These are phyloP conservation scores for Penicillium pulvis DNA, from an alignment of 495 filamentous ascomycete genomes.

Conservation along the genomic window DNA sequence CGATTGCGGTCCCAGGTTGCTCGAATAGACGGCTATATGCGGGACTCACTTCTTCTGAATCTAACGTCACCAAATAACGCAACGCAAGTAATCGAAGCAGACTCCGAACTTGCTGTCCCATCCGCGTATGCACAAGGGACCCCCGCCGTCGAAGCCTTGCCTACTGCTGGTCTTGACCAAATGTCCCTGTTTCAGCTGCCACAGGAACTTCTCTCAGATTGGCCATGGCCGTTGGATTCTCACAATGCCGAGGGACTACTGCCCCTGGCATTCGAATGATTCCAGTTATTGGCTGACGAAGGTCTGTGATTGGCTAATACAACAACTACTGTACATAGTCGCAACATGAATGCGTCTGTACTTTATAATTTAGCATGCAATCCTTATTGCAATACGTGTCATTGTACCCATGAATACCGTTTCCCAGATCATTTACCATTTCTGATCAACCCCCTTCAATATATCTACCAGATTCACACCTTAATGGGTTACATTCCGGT, in stretches of 20 bases:
- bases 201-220: constrained; percentile 36
- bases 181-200: constrained; percentile 41
- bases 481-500: no score
- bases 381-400: neutral
- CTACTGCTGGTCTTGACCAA: constrained; percentile 12
- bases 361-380: neutral
- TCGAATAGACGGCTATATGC: constrained; percentile 52
- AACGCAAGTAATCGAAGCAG: constrained; percentile 10
- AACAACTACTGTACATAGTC: neutral
- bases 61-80: constrained; percentile 13
- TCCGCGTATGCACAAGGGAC: neutral
- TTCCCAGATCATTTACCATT: no score
- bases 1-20: constrained; percentile 46
- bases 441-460: no score
- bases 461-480: no score
- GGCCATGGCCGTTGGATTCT: constrained; percentile 44
- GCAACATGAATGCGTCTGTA: neutral
- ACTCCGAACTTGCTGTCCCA: constrained; percentile 18
- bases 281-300: neutral
- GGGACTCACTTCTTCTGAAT: constrained; percentile 28
- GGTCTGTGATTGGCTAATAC: neutral
- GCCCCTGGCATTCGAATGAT: constrained; percentile 26
- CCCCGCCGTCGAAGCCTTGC: neutral
- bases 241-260: constrained; percentile 28
- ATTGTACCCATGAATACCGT: no score